Base-by-base conservation (phyloP, 805 yeast species). In the Pachysolen tannophilus region DNA sequence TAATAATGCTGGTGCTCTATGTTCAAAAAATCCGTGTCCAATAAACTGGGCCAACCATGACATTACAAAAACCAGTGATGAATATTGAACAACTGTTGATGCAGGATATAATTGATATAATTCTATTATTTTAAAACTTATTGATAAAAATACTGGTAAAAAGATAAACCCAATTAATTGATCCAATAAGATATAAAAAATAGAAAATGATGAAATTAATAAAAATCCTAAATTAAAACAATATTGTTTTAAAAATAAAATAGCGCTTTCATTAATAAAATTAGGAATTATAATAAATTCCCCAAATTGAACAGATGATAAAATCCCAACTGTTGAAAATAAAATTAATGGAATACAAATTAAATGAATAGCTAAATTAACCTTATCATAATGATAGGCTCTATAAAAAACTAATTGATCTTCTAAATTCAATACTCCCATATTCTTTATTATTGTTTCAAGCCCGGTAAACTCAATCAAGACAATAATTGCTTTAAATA, bases 11-110 rank as follows among this genome's bases (percentile, higher is more conserved):
- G 98, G 98, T 1, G 87, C 82, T 28, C 85, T 66, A 40, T 67
- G 68, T 52, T 90, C 98, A 50, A 76, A 83, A 8, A 71, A 65
- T 2, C 82, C 90, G 52, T 92, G 97, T 4, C 97, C 96, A 33
- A 80, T 65, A 55, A 90, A 87, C 49, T 92, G 97, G 6, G 75
- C 76, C 11, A 76, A 48, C 97, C 98, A 90, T 8, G 82, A 61
- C 2, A 60, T 25, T 1, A 68, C 52, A 52, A 81, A 82, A 13
- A 72, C 45, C 1, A 37, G 45, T n/a, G 61, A 37, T 0, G 75
- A 63, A 9, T 36, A 43, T 17, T 48, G 41, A 24, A 50, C 36
- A 42, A 54, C 50, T 46, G 59, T 43, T 27, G 44, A 15, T 6
- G 27, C 18, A 20, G 32, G 28, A 46, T 34, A 43, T 35, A 23